Evolutionary conservation across 2,329 filamentous ascomycete genomes (phyloP).

Genomic region (Pestalotiopsis sp.): DNA sequence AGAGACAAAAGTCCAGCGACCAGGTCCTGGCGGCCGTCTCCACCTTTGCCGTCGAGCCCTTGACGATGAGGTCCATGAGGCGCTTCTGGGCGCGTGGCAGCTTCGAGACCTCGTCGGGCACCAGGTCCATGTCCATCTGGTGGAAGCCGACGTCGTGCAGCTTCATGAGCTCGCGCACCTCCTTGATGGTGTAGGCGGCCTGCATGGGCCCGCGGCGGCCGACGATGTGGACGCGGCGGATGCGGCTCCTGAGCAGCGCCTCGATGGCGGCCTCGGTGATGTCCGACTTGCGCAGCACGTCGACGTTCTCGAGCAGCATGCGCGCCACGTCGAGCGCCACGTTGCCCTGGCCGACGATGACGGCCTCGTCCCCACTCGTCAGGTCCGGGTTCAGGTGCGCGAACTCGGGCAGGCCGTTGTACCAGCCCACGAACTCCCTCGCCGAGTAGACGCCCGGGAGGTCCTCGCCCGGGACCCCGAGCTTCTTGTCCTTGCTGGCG

Average conservation of each 20-base stretch:
- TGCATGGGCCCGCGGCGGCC: slow-evolving; percentile 88
- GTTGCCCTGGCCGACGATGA: slow-evolving; percentile 93
- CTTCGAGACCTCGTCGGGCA: slow-evolving; percentile 67
- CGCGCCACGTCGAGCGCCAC: slow-evolving; percentile 92
- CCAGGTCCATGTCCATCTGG: slow-evolving; percentile 63
- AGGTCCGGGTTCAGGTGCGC: slow-evolving; percentile 72
- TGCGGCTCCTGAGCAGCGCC: slow-evolving; percentile 67
- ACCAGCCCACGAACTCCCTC: slow-evolving; percentile 95
- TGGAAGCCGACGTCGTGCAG: slow-evolving; percentile 72
- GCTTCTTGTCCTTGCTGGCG: slow-evolving; percentile 76
- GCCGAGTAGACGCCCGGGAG: slow-evolving; percentile 81
- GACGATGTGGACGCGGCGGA: slow-evolving; percentile 82
- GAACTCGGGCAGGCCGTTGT: slow-evolving; percentile 90
- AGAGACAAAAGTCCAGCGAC: slow-evolving; percentile 84
- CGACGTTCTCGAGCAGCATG: slow-evolving; percentile 76
- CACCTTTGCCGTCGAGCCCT: slow-evolving; percentile 61
- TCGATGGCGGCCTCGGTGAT: slow-evolving; percentile 85
- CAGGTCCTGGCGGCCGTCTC: slow-evolving; percentile 64
- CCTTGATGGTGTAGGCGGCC: slow-evolving; percentile 95
- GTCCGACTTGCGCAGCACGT: slow-evolving; percentile 77
- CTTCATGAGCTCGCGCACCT: slow-evolving; percentile 83
- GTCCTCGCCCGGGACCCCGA: slow-evolving; percentile 78
- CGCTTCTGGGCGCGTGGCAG: slow-evolving; percentile 75
- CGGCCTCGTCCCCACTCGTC: slow-evolving; percentile 73
- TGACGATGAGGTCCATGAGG: slow-evolving; percentile 77